These are phyloP conservation scores for Ramaria sp. DNA, from an alignment of 768 basidiomycete genomes.

Conservation along the genomic window DNA sequence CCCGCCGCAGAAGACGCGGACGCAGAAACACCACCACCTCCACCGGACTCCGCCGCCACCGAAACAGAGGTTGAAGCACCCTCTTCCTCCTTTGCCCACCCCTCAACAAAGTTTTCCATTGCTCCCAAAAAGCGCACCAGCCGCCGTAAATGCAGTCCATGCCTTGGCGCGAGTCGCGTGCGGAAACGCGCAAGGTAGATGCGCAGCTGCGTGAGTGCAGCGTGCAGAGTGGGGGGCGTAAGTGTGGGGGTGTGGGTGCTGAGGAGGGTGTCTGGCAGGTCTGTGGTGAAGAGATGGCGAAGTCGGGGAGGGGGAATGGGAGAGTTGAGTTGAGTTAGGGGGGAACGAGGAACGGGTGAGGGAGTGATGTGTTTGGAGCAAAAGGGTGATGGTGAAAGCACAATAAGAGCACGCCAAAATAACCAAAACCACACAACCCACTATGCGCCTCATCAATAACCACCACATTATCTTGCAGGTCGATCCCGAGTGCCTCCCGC, in stretches of 20 bases:
- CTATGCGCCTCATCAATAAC: conserved; percentile 97
- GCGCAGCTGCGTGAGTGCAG: conserved; percentile 64
- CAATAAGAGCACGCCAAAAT: background rate
- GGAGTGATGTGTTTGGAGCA: too few relatives aligned
- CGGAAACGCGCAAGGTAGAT: conserved; percentile 72
- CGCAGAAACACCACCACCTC: background rate
- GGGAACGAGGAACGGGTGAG: too few relatives aligned
- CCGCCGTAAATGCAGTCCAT: conserved; percentile 73
- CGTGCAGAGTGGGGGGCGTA: conserved; percentile 41
- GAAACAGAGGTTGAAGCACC: background rate
- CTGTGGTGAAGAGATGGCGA: conserved; percentile 28
- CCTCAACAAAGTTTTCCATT: conserved; percentile 44
- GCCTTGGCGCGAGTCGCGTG: conserved; percentile 57
- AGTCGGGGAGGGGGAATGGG: too few relatives aligned
- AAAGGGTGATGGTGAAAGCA: too few relatives aligned
- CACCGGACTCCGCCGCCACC: too few relatives aligned
- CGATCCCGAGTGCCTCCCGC: conserved; percentile 79
- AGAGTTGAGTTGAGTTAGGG: too few relatives aligned
- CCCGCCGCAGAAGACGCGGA: conserved; percentile 7
- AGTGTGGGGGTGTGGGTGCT: conserved; percentile 72
- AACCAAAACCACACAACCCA: conserved; percentile 27
- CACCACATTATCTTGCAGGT: conserved; percentile 74
- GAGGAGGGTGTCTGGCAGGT: conserved; percentile 82
- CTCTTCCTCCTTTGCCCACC: conserved; percentile 36
- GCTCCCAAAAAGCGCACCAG: conserved; percentile 65